Percentiles rank a stretch among this genome's conserved stretches.
phyloP scores from a whole-genome alignment of 257 asterid species.

The Nicotiana tomentosiformis region DNA sequence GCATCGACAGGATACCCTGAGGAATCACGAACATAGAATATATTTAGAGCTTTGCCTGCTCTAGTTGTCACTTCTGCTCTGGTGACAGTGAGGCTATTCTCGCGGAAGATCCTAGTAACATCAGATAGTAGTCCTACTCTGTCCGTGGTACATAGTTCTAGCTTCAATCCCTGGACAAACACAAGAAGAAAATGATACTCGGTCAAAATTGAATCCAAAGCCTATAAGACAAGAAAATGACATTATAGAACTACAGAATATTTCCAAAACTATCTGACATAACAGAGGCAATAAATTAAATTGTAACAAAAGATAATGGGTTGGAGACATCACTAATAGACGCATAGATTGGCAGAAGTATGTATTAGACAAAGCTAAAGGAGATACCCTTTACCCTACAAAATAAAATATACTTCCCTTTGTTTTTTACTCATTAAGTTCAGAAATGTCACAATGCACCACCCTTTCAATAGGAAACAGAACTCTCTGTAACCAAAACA shows the following conservation, averaged over 20 bases:
- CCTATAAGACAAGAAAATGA: background rate
- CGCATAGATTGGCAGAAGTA: background rate
- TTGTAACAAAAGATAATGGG: background rate
- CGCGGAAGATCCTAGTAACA: slow-evolving; percentile 60
- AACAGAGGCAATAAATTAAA: background rate
- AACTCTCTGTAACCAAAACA: background rate
- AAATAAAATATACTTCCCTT: background rate
- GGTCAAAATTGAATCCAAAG: background rate
- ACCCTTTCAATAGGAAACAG: background rate
- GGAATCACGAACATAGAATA: slow-evolving; percentile 54
- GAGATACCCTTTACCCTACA: background rate
- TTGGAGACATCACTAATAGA: background rate
- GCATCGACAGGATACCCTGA: slow-evolving; percentile 43
- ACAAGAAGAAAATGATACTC: background rate
- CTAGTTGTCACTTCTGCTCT: slow-evolving; percentile 67
- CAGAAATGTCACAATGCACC: background rate
- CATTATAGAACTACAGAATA: background rate
- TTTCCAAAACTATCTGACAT: background rate
- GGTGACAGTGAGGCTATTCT: slow-evolving; percentile 50
- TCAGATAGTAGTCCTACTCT: slow-evolving; percentile 56
- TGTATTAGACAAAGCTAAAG: background rate
- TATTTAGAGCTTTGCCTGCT: slow-evolving; percentile 45
- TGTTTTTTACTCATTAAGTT: background rate
- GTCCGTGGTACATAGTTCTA: slow-evolving; percentile 56
- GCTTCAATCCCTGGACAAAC: slow-evolving; percentile 43